A percentile compares a stretch with the other conserved stretches of the same genome.
Conservation (phyloP, 257 asterid species). For the Solanum infundibuliforme region DNA sequence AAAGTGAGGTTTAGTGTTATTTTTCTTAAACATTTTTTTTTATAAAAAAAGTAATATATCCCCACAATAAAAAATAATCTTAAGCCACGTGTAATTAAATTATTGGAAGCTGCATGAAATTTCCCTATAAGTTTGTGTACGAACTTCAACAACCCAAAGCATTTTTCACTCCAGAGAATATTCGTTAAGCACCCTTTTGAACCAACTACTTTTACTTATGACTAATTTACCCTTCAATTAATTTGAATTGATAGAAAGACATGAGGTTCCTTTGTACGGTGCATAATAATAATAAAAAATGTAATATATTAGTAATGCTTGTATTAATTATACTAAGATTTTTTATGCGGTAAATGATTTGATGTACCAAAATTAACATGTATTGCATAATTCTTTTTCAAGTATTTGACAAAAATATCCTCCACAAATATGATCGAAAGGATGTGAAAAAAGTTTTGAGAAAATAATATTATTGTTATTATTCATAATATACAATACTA, state of each 20-base stretch:
- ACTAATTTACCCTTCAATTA: neutral
- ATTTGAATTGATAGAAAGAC: no score
- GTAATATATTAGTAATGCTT: no score
- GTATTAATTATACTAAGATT: rapidly evolving
- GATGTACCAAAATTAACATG: no score
- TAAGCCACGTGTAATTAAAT: neutral
- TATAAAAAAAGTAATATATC: neutral
- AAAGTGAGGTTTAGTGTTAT: neutral
- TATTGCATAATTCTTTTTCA: no score
- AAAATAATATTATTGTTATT: no score
- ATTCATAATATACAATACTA: no score
- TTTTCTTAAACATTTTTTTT: neutral
- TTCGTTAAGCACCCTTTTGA: neutral
- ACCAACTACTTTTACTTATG: neutral
- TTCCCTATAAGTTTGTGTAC: neutral
- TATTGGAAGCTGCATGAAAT: neutral
- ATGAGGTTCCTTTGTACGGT: no score
- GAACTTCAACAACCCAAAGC: neutral
- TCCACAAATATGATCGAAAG: no score
- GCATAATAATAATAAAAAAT: no score
- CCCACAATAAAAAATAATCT: neutral
- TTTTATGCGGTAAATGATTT: no score
- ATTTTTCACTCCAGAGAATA: neutral
- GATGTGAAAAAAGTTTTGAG: no score
- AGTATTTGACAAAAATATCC: no score